Conservation (phyloP, 2,329 filamentous ascomycete genomes). For the Hypoxylon sp. region DNA sequence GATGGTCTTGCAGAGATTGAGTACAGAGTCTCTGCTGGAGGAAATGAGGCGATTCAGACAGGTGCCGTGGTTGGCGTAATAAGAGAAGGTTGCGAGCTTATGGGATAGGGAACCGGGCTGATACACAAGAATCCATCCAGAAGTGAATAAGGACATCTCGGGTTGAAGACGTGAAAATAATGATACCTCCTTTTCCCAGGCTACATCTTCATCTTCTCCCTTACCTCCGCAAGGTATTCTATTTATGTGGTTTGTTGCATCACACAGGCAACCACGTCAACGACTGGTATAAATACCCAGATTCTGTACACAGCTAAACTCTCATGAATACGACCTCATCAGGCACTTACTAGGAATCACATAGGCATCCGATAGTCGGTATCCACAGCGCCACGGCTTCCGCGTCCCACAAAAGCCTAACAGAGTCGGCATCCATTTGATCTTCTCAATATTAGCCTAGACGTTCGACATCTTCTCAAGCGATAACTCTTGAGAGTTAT, state of each 20-base stretch:
- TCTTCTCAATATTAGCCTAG: neutral
- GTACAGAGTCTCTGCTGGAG: conserved; percentile 88
- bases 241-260: neutral
- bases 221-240: neutral
- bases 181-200: neutral
- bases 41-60: conserved; percentile 89
- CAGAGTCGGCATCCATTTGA: too few species aligned
- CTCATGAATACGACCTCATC: too few species aligned
- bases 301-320: too few species aligned
- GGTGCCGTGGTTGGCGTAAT: conserved; percentile 93
- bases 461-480: neutral
- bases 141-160: neutral
- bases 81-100: conserved; percentile 84
- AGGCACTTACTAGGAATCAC: too few species aligned
- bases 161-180: neutral
- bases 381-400: too few species aligned
- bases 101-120: conserved; percentile 46
- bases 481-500: neutral
- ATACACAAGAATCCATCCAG: neutral
- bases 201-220: neutral
- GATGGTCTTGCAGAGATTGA: conserved; percentile 93
- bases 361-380: too few species aligned
- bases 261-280: too few species aligned
- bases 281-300: too few species aligned
- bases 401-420: too few species aligned